Evolutionary conservation across 1,284 basidiomycete species (phyloP).

Genomic region (Psilocybe mexicana): DNA sequence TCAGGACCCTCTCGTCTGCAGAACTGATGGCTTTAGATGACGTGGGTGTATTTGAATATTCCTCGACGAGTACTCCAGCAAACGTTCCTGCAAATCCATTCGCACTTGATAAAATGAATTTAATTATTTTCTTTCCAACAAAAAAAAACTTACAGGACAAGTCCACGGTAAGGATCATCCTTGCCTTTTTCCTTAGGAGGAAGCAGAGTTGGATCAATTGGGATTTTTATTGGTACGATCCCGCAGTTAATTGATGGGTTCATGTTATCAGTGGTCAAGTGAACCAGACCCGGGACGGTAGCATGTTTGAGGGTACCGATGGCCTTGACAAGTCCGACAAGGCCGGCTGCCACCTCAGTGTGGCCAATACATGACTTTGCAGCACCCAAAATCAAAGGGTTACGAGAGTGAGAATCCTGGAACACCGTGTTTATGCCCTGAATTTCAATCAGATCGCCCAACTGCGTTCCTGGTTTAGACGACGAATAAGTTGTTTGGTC

Average conservation of each 20-base stretch:
- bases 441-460: slow-evolving; percentile 34
- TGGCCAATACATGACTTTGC: slow-evolving; percentile 33
- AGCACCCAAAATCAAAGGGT: slow-evolving; percentile 31
- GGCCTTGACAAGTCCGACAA: slow-evolving; percentile 29
- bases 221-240: slow-evolving; percentile 27
- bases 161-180: slow-evolving; percentile 18
- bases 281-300: slow-evolving; percentile 29
- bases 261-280: slow-evolving; percentile 26
- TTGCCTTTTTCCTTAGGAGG: slow-evolving; percentile 5
- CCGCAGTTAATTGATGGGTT: slow-evolving; percentile 29
- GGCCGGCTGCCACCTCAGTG: slow-evolving; percentile 30
- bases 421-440: slow-evolving; percentile 34
- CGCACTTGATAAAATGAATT: slow-evolving; percentile 19
- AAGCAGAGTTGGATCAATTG: slow-evolving; percentile 13
- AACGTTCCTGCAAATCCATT: slow-evolving; percentile 36
- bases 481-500: not conserved
- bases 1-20: not conserved
- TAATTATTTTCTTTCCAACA: not conserved
- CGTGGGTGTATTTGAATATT: not conserved
- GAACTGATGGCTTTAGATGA: not conserved
- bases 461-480: slow-evolving; percentile 24
- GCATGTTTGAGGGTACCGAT: slow-evolving; percentile 24
- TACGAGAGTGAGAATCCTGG: slow-evolving; percentile 18
- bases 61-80: slow-evolving; percentile 29
- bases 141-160: slow-evolving; percentile 28